Conservation (phyloP, 2,329 filamentous ascomycete species). For the Ceratocystis ficicola region DNA sequence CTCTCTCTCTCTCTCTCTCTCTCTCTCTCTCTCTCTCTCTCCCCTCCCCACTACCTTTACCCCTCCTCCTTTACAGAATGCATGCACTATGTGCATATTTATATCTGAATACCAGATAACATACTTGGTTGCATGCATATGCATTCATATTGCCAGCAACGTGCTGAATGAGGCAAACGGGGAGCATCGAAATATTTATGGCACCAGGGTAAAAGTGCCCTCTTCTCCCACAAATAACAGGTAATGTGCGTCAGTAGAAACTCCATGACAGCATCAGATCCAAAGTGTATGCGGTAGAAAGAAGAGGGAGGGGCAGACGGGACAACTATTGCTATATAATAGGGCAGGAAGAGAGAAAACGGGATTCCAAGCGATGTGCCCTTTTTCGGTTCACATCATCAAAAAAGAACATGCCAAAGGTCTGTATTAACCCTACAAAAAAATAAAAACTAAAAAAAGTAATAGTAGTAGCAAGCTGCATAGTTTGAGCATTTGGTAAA, state of each 20-base stretch:
- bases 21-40: not conserved
- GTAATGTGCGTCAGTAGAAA: not conserved
- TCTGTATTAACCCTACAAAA: not conserved
- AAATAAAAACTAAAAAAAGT: no score
- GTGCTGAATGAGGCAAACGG: conserved; percentile 2
- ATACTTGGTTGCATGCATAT: not conserved
- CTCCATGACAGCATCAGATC: not conserved
- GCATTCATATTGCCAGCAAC: not conserved
- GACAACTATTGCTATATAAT: not conserved
- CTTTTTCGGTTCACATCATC: not conserved
- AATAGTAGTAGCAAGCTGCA: not conserved
- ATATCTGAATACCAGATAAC: not conserved
- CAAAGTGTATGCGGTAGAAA: not conserved
- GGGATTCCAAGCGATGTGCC: not conserved
- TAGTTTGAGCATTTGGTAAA: not conserved
- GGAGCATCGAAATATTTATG: not conserved
- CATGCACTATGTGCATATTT: not conserved
- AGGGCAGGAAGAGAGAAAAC: not conserved
- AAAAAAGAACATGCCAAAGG: not conserved
- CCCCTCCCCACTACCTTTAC: not conserved
- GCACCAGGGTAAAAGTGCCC: not conserved
- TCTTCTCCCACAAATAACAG: not conserved
- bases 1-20: not conserved
- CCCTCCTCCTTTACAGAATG: not conserved
- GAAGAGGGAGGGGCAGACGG: not conserved